Base-by-base conservation (phyloP, 2,329 filamentous ascomycete genomes). In the Calonectria henricotiae region DNA sequence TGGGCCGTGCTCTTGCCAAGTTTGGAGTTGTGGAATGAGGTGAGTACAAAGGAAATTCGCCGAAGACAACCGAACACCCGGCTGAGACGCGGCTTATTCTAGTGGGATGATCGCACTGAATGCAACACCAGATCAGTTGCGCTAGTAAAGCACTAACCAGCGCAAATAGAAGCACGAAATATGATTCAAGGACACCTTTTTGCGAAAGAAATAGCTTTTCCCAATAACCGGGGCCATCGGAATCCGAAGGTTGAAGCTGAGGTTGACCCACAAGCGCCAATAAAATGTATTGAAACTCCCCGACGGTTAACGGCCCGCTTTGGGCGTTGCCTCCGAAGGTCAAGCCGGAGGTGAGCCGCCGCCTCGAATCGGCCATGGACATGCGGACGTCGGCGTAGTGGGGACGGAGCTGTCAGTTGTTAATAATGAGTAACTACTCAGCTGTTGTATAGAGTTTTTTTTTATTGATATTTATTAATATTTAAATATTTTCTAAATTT, bases 191-290 rank as follows among this genome's bases (percentile, higher is more conserved):
- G 51, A 39, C 51, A 58, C 35, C 51, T 32, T 39, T 58, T 58
- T 32, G 32, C 20, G 51, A 12, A 58, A 58, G 51, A 58, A 58
- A 58, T 58, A 58, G 51, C 51, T 58, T 61, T 61, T 60, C 37
- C 39, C 55, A 13, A 25, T 9, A 35, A 44, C 55, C 15, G 37
- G 55, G 25, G 20, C 20, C n/a, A 23, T 23, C 51, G 35, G 35
- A 9, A 6, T 39, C 51, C 51, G 62, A 64, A 39, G 47, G 44
- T 62, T 62, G 23, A 60, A 39, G 55, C 23, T 37, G 47, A 32
- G 25, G 23, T 9, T 49, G 47, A 55, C 37, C 51, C 55, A 61
- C 55, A 41, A n/a, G 39, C 55, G 35, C 55, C 55, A 61, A 61
- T 61, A 41, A 20, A 23, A 32, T 39, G n/a, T 25, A 13, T 4